Evolutionary conservation across 1,284 basidiomycete genomes (phyloP).

Genomic region (Pulveroboletus sp.): DNA sequence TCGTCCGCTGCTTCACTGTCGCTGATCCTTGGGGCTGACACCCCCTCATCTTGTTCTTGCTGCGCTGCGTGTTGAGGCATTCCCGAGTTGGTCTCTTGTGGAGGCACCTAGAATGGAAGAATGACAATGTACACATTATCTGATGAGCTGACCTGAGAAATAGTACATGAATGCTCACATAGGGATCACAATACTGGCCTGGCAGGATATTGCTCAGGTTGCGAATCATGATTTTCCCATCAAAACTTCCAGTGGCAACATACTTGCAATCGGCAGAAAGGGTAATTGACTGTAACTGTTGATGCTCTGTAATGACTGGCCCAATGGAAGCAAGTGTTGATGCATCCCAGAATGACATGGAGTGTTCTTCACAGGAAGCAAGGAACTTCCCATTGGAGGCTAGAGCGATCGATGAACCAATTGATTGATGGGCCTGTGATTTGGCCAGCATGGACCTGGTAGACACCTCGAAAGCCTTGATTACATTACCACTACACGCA

Average conservation of each 20-base stretch:
- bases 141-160: too few relatives aligned
- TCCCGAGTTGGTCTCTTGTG: too few relatives aligned
- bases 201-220: neutral
- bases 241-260: neutral
- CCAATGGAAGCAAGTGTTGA: neutral
- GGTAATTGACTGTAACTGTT: neutral
- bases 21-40: too few relatives aligned
- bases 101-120: too few relatives aligned
- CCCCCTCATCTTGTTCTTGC: too few relatives aligned
- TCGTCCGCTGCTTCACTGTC: neutral
- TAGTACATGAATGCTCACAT: too few relatives aligned
- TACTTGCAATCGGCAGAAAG: neutral
- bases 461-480: neutral
- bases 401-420: neutral
- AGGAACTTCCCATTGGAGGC: conserved; percentile 1
- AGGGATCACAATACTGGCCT: too few relatives aligned
- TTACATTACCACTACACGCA: neutral
- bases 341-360: neutral
- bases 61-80: too few relatives aligned
- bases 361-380: rapidly evolving
- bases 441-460: neutral
- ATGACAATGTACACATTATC: too few relatives aligned
- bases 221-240: too few relatives aligned
- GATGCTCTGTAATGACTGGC: neutral
- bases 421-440: neutral